Conservation (phyloP, 2,329 filamentous ascomycete species). For the Acrocalymma vagum region DNA sequence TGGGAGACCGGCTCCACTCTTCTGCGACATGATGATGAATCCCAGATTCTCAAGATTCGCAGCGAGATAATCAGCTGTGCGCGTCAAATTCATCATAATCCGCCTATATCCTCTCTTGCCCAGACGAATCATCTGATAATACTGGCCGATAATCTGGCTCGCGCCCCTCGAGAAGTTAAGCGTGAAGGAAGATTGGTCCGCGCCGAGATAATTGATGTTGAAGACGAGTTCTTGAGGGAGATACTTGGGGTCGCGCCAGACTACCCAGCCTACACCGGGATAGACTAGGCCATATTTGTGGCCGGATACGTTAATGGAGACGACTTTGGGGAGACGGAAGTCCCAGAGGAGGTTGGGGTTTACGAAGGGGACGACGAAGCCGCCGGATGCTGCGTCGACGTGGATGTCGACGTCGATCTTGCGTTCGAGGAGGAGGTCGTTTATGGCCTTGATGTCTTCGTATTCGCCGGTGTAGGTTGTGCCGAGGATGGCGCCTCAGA, state of each 20-base stretch:
- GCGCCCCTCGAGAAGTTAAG: slow-evolving; percentile 98
- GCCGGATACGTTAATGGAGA: slow-evolving; percentile 93
- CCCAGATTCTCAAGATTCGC: slow-evolving; percentile 75
- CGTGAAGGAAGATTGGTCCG: slow-evolving; percentile 94
- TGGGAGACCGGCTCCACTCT: slow-evolving; percentile 79
- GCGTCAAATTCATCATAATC: slow-evolving; percentile 94
- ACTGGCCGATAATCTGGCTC: slow-evolving; percentile 93
- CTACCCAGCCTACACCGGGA: slow-evolving; percentile 91
- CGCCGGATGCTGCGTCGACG: slow-evolving; percentile 90
- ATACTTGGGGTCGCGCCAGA: slow-evolving; percentile 79
- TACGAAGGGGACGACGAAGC: slow-evolving; percentile 93
- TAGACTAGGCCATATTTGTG: slow-evolving; percentile 85
- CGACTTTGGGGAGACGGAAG: slow-evolving; percentile 86
- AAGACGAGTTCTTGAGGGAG: slow-evolving; percentile 89
- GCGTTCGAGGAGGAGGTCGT: slow-evolving; percentile 81
- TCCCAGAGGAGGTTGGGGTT: slow-evolving; percentile 88
- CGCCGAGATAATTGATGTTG: slow-evolving; percentile 98
- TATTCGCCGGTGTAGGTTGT: slow-evolving; percentile 95
- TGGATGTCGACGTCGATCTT: slow-evolving; percentile 86
- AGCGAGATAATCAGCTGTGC: slow-evolving; percentile 87
- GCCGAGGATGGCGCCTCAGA: slow-evolving; percentile 74
- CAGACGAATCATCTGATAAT: slow-evolving; percentile 95
- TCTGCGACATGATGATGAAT: slow-evolving; percentile 89
- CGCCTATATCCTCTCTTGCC: slow-evolving; percentile 90
- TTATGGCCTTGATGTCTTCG: slow-evolving; percentile 91